Conservation (phyloP, 2,329 filamentous ascomycete genomes). For the Botrytis deweyae region DNA sequence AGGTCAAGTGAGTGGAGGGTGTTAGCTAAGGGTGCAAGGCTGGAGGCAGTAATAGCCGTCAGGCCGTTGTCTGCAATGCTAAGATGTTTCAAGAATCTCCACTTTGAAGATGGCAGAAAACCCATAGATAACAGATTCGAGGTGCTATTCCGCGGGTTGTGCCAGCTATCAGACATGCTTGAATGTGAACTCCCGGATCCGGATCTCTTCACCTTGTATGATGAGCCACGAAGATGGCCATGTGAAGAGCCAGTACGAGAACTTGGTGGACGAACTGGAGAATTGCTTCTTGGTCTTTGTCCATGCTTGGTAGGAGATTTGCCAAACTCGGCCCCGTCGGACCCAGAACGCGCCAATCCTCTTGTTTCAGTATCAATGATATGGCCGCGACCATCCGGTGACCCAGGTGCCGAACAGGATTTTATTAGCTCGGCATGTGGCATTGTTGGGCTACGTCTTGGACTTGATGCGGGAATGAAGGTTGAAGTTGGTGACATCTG, state of each 20-base stretch:
- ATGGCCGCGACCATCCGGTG: constrained; percentile 40
- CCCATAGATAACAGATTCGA: constrained; percentile 73
- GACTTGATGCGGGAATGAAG: constrained; percentile 59
- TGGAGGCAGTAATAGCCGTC: constrained; percentile 72
- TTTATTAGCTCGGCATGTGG: constrained; percentile 66
- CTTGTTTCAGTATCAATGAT: constrained; percentile 32
- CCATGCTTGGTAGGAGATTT: constrained; percentile 33
- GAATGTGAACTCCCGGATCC: constrained; percentile 93
- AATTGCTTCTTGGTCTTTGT: constrained; percentile 69
- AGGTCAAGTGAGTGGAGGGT: constrained; percentile 90
- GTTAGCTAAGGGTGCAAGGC: constrained; percentile 78
- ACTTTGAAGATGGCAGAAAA: constrained; percentile 80
- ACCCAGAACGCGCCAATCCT: constrained; percentile 36
- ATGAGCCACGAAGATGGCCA: constrained; percentile 59
- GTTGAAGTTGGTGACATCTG: constrained; percentile 76
- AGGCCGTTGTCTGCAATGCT: constrained; percentile 90
- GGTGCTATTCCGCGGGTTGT: constrained; percentile 66
- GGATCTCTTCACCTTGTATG: constrained; percentile 77
- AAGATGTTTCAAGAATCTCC: constrained; percentile 90
- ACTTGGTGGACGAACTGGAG: constrained; percentile 73
- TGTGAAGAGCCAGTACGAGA: constrained; percentile 63
- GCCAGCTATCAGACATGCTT: constrained; percentile 64
- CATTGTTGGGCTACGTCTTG: constrained; percentile 61
- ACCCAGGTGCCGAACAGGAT: constrained; percentile 61
- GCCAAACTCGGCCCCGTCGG: constrained; percentile 32